phyloP scores from a whole-genome alignment of 2,329 filamentous ascomycete species.

The Blumeriella jaapii region DNA sequence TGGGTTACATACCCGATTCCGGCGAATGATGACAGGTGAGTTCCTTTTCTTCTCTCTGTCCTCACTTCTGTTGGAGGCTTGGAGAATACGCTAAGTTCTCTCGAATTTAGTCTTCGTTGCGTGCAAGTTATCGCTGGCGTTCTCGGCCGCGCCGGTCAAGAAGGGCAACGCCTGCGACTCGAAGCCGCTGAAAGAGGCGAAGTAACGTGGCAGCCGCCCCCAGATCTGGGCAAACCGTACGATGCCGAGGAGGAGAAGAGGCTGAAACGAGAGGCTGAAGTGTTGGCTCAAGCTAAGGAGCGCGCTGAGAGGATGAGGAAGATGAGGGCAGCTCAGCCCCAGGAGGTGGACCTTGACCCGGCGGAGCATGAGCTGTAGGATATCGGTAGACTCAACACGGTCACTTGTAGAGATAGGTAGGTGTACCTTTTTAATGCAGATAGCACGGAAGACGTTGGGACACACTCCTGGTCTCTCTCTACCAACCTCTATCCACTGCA shows the following conservation, averaged over 20 bases:
- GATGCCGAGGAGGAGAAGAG: conserved; percentile 5
- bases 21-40: conserved; percentile 86
- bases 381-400: no score
- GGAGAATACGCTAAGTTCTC: conserved; percentile 18
- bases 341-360: no score
- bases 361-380: no score
- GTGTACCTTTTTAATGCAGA: no score
- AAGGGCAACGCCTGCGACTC: conserved; percentile 58
- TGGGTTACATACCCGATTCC: conserved; percentile 96
- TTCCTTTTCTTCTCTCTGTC: conserved; percentile 6
- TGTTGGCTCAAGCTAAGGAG: no score
- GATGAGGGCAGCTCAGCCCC: no score
- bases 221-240: conserved; percentile 16
- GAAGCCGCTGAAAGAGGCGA: conserved; percentile 48
- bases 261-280: not conserved
- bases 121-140: conserved; percentile 75
- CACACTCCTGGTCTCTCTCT: no score
- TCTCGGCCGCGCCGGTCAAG: conserved; percentile 71
- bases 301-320: no score
- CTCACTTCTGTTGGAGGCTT: not conserved
- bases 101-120: conserved; percentile 55
- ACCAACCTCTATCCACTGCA: no score
- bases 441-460: no score
- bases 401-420: no score
- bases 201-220: conserved; percentile 47